Conservation (phyloP, 2,329 filamentous ascomycete species). For the Trichoderma koningiopsis region DNA sequence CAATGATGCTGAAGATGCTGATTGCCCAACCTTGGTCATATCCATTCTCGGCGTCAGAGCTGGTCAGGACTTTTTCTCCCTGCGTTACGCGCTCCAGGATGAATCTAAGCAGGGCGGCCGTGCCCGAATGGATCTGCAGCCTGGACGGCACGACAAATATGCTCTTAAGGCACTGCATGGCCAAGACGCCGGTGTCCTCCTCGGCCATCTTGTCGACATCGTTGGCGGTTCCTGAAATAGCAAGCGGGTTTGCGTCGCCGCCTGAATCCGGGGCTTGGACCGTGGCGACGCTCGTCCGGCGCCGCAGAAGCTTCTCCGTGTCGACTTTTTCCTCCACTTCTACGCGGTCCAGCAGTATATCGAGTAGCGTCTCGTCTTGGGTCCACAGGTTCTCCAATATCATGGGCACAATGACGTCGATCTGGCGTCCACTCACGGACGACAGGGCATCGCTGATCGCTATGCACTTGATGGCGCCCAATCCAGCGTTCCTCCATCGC, state of each 20-base stretch:
- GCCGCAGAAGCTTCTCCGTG: slow-evolving; percentile 61
- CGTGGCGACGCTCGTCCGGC: slow-evolving; percentile 78
- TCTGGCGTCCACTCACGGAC: slow-evolving; percentile 72
- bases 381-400: slow-evolving; percentile 86
- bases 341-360: slow-evolving; percentile 67
- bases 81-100: slow-evolving; percentile 62
- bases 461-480: slow-evolving; percentile 79
- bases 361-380: slow-evolving; percentile 69
- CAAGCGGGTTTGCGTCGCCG: slow-evolving; percentile 66
- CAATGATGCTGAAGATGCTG: slow-evolving; percentile 75
- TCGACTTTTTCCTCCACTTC: slow-evolving; percentile 70
- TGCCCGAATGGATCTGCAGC: slow-evolving; percentile 77
- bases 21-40: slow-evolving; percentile 73
- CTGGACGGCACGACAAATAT: slow-evolving; percentile 83
- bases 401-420: slow-evolving; percentile 78
- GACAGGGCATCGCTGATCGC: slow-evolving; percentile 78
- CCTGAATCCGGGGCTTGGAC: slow-evolving; percentile 66
- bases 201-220: slow-evolving; percentile 90
- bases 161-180: slow-evolving; percentile 81
- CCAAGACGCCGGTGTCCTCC: slow-evolving; percentile 81
- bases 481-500: slow-evolving; percentile 73
- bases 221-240: slow-evolving; percentile 76
- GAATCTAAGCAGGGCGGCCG: slow-evolving; percentile 72
- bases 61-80: slow-evolving; percentile 55
- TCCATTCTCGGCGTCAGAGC: slow-evolving; percentile 36